Base-by-base conservation (phyloP, 139 green algal genomes). In the Nannochloris sp. region DNA sequence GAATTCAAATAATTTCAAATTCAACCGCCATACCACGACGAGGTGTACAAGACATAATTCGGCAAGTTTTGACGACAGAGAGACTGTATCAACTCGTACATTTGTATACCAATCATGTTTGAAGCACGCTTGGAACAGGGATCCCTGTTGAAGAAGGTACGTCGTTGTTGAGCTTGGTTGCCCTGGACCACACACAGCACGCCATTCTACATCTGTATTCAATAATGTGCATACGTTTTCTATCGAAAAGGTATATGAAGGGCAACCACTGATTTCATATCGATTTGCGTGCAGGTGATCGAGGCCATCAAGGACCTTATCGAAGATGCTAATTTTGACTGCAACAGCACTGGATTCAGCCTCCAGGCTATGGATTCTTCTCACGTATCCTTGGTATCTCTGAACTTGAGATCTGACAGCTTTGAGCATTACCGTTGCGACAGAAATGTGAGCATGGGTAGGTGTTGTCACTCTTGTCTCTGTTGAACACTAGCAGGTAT, bases 401-500 rank as follows among this genome's bases (percentile, higher is more conserved):
- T 99, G 9, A 46, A 76, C 0, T 72, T 99, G 44, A 75, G 83
- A 3, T 65, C 76, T 20, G 92, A 98, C 55, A 92, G 91, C 8
- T 99, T 99, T 64, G 92, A 98, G 23, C 91, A 99, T 74, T 99
- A 89, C 72, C 83, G 94, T 31, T 98, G 94, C 62, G 94, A 99
- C 63, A 73, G 87, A 2, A 85, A 82, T 57, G 65, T 95, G 53
- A 85, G 70, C 65, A 92, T 96, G 84, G 89, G 46, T 53, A 82
- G 79, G 37, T 74, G 8, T 12, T n/a, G 11, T 64, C 57, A n/a
- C 16, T 6, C 9, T 17, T 70, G 61, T 62, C n/a, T 2, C 62
- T 53, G 9, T 20, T 46, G 11, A 43, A n/a, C 16, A 61, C 51
- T 40, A 12, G 69, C 30, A 66, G 17, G 63, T 53, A 53, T 28